Evolutionary conservation across 768 basidiomycete species (phyloP).

Genomic region (Leccinum disarticulatum): DNA sequence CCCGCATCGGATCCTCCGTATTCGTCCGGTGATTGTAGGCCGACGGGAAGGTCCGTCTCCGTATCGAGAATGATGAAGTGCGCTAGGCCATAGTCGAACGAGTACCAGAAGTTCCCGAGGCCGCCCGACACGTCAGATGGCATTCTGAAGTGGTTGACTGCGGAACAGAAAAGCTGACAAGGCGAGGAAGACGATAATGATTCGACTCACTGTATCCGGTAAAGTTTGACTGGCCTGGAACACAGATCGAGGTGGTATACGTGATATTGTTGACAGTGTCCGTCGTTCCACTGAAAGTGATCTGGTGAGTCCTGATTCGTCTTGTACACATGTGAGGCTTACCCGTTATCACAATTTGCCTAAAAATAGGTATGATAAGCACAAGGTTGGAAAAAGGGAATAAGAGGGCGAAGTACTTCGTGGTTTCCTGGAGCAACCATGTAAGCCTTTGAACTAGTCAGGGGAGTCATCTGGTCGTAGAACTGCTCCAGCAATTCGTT

Average conservation of each 20-base stretch:
- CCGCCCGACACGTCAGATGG: constrained; percentile 28
- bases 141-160: constrained; percentile 31
- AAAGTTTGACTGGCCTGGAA: constrained; percentile 27
- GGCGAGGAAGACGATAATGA: background rate
- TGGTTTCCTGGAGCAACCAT: constrained; percentile 31
- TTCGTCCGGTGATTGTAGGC: constrained; percentile 26
- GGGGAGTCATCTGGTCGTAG: constrained; percentile 28
- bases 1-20: constrained; percentile 21
- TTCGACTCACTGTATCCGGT: constrained; percentile 29
- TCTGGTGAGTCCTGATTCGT: background rate
- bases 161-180: background rate
- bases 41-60: constrained; percentile 28
- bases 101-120: constrained; percentile 32
- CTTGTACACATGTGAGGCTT: constrained; percentile 2
- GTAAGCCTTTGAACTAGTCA: constrained; percentile 26
- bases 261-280: constrained; percentile 25
- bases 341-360: constrained; percentile 32
- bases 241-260: constrained; percentile 28
- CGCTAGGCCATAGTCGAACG: constrained; percentile 31
- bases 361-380: background rate
- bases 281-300: constrained; percentile 19
- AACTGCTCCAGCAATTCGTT: constrained; percentile 27
- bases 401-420: constrained; percentile 1
- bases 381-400: background rate
- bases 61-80: constrained; percentile 26